phyloP scores from a whole-genome alignment of 1,139 yeast species.

The Blastobotrys indianensis region DNA sequence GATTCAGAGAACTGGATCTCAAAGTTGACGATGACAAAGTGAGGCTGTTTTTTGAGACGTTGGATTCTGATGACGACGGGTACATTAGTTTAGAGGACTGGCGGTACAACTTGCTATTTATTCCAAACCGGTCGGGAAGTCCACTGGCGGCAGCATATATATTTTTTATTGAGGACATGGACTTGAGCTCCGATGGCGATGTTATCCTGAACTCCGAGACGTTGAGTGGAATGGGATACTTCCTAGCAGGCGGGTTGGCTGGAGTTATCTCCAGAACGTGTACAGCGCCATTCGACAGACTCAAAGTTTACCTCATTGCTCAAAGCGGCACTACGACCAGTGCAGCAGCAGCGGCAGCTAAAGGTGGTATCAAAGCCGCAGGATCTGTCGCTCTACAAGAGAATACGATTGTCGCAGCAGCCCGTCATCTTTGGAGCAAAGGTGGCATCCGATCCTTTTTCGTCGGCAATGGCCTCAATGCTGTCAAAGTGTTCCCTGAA shows the following conservation, averaged over 20 bases:
- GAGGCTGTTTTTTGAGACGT: slow-evolving; percentile 52
- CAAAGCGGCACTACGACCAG: slow-evolving; percentile 54
- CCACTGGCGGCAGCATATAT: slow-evolving; percentile 75
- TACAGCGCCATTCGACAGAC: slow-evolving; percentile 94
- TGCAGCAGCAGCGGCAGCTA: slow-evolving; percentile 27
- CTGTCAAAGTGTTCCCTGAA: slow-evolving; percentile 92
- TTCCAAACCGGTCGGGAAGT: slow-evolving; percentile 66
- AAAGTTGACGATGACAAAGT: slow-evolving; percentile 52
- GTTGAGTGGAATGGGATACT: slow-evolving; percentile 79
- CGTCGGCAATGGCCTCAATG: slow-evolving; percentile 92
- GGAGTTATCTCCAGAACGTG: slow-evolving; percentile 97
- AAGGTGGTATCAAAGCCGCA: slow-evolving; percentile 22
- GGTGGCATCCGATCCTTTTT: slow-evolving; percentile 86
- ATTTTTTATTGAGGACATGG: slow-evolving; percentile 75
- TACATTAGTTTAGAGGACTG: slow-evolving; percentile 80
- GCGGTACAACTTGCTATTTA: slow-evolving; percentile 70
- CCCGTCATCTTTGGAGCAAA: slow-evolving; percentile 73
- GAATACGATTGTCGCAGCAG: slow-evolving; percentile 47
- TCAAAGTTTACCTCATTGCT: slow-evolving; percentile 89
- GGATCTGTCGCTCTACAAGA: slow-evolving; percentile 10
- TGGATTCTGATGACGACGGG: slow-evolving; percentile 61
- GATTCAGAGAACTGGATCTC: slow-evolving; percentile 51
- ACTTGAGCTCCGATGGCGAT: slow-evolving; percentile 85
- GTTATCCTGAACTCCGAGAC: slow-evolving; percentile 76
- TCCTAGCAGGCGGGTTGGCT: slow-evolving; percentile 89